Base-by-base conservation (phyloP, 495 filamentous ascomycete species). In the Aspergillus bertholletiae region DNA sequence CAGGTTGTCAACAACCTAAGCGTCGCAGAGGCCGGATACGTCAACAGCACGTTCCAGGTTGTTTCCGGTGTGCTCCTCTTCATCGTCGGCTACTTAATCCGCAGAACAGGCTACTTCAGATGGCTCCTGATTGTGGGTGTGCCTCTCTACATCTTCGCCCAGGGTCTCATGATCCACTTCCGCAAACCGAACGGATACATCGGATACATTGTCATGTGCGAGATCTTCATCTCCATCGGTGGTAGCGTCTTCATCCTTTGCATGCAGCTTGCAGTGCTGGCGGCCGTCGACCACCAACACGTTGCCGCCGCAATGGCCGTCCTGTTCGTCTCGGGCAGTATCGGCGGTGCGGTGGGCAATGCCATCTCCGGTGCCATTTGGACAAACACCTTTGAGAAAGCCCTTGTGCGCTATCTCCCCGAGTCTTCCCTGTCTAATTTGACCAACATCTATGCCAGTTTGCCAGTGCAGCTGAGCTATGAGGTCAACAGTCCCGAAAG, bases 161-260 rank as follows among this genome's bases (percentile, higher is more conserved):
- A 61, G 8, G 80, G 86, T 21, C 77, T 88, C 43, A 80, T 88
- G 76, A 87, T 77, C 62, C 75, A 72, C 58, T 90, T 89, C 80
- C 84, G 88, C 23, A 78, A 82, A 18, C 76, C 81, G 34, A 72
- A 76, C 45, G 68, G 67, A n/a, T 57, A 69, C 37, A 68, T 89
- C 35, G 86, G 84, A 11, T 88, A 85, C 60, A 73, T 91, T 23
- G 72, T 89, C 60, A 86, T 89, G 81, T 86, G 80, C 58, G 81
- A 92, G 67, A 83, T 91, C 62, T 83, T 89, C 70, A 84, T 89
- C 59, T 80, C 87, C 28, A 71, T 90, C 40, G 72, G 74, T 12
- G 85, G 84, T 1, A 74, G 78, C 17, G 77, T 75, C 5, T 66
- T 86, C 15, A 69, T 88, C 48, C 82, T 90, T 59, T 72, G 70